Evolutionary conservation across 148 eudicot genomes (phyloP).

Genomic region (Spergularia marina): DNA sequence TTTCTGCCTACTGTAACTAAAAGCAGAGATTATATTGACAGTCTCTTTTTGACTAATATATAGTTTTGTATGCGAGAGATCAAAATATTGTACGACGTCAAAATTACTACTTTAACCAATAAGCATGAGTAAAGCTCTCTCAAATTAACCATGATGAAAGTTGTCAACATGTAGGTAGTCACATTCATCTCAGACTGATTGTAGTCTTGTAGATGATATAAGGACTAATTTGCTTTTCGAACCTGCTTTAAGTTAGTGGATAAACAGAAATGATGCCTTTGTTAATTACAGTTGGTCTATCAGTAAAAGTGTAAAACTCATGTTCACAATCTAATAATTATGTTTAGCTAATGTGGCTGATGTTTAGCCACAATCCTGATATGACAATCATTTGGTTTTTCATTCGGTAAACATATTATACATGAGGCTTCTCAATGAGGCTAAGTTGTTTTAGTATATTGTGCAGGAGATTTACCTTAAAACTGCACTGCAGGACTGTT

Average conservation of each 20-base stretch:
- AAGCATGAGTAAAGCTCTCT: too few relatives aligned
- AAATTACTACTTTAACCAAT: too few relatives aligned
- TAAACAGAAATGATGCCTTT: conserved; percentile 11
- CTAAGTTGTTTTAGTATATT: background rate
- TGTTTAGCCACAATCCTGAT: conserved; percentile 1
- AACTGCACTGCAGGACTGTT: background rate
- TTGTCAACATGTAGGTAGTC: background rate
- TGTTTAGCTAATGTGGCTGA: conserved; percentile 3
- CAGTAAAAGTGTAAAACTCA: background rate
- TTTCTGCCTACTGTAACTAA: too few relatives aligned
- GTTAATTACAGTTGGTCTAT: background rate
- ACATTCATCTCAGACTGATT: background rate
- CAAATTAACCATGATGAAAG: too few relatives aligned
- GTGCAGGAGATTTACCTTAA: background rate
- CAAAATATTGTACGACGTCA: too few relatives aligned
- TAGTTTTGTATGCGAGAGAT: too few relatives aligned
- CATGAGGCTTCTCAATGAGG: background rate
- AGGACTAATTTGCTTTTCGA: conserved; percentile 8
- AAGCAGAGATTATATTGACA: too few relatives aligned
- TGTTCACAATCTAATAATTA: conserved; percentile 5
- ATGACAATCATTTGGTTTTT: background rate
- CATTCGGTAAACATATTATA: conserved; percentile 7
- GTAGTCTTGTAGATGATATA: background rate
- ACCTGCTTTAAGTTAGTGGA: background rate
- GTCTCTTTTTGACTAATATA: too few relatives aligned